These are phyloP conservation scores for Suhomyces anneliseae DNA, from an alignment of 1,139 yeast genomes.

Conservation along the genomic window DNA sequence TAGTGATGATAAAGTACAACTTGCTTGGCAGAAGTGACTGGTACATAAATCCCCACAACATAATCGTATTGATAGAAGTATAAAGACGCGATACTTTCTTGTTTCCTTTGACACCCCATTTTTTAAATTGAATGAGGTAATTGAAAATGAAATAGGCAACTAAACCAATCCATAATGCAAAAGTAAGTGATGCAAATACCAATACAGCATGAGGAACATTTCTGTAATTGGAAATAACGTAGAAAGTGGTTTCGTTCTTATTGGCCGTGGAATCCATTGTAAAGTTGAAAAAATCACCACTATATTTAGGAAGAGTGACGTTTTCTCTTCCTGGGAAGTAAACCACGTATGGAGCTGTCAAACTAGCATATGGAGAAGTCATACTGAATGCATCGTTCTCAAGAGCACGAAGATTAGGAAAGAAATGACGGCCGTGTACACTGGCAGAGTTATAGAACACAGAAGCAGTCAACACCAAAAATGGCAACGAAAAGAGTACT, in stretches of 20 bases:
- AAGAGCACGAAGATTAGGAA: slow-evolving; percentile 19
- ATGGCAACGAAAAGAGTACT: slow-evolving; percentile 44
- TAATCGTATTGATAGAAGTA: slow-evolving; percentile 47
- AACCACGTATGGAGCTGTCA: slow-evolving; percentile 15
- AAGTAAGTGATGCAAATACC: slow-evolving; percentile 31
- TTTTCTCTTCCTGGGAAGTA: neutral
- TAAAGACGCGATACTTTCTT: slow-evolving; percentile 39
- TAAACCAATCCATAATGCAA: slow-evolving; percentile 35
- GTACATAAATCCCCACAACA: slow-evolving; percentile 50
- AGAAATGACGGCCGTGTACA: slow-evolving; percentile 15
- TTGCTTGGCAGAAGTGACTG: slow-evolving; percentile 45
- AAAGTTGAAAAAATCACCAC: neutral
- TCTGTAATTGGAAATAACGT: neutral
- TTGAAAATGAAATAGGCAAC: slow-evolving; percentile 33
- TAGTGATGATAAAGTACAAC: slow-evolving; percentile 39
- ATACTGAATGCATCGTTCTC: slow-evolving; percentile 27
- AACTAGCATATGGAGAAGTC: slow-evolving; percentile 27
- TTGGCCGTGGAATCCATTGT: neutral
- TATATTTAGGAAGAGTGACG: neutral
- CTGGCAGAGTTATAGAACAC: slow-evolving; percentile 31
- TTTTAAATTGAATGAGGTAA: slow-evolving; percentile 26
- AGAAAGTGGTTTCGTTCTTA: neutral
- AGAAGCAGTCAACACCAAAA: slow-evolving; percentile 42
- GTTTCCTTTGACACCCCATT: slow-evolving; percentile 18
- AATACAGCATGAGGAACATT: slow-evolving; percentile 16